Base-by-base conservation (phyloP, 352 stramenopile species). In the Globisporangium acanthophoron region DNA sequence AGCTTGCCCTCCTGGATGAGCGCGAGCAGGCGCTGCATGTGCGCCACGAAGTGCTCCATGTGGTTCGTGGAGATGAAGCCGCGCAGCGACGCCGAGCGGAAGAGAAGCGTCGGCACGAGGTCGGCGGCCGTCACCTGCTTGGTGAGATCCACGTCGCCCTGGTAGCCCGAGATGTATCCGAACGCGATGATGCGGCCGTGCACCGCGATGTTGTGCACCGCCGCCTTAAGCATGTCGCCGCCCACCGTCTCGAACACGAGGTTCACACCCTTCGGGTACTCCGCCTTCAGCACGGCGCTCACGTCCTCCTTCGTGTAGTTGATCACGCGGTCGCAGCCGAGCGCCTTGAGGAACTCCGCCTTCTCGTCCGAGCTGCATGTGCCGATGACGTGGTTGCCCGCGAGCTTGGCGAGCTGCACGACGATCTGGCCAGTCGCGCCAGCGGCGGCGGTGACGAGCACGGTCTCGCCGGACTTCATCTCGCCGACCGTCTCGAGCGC, bases 391-490 rank as follows among this genome's bases (percentile, higher is more conserved):
- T 67, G 55, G 54, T 71, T 74, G 41, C 70, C 70, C 29, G 82
- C 51, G 57, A 88, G 83, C 51, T 92, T 92, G 44, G 86, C 87
- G 49, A 97, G 65, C 62, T 96, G 88, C 54, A 96, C 70, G 45
- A 79, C 78, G 29, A n/a, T n/a, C n/a, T n/a, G n/a, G n/a, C n/a
- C n/a, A n/a, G n/a, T n/a, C n/a, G n/a, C n/a, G n/a, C n/a, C n/a
- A n/a, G n/a, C n/a, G n/a, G n/a, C n/a, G n/a, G n/a, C 53, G 8
- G 53, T 52, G 15, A 89, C 76, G 15, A 89, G 60, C 52, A 89
- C 76, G 0, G 76, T 87, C 69, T 87, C 76, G 7, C 69, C 67
- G 31, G 71, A 65, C 41, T 66, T 76, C 76, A 89, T 85, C 48
- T 87, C n/a, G 27, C 68, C 79, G 6, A 81, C 69, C 15, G 61